Evolutionary conservation across 2,329 filamentous ascomycete species (phyloP), one percentile per base, ranked within the genome.

Genomic region (Fusarium humuli): DNA sequence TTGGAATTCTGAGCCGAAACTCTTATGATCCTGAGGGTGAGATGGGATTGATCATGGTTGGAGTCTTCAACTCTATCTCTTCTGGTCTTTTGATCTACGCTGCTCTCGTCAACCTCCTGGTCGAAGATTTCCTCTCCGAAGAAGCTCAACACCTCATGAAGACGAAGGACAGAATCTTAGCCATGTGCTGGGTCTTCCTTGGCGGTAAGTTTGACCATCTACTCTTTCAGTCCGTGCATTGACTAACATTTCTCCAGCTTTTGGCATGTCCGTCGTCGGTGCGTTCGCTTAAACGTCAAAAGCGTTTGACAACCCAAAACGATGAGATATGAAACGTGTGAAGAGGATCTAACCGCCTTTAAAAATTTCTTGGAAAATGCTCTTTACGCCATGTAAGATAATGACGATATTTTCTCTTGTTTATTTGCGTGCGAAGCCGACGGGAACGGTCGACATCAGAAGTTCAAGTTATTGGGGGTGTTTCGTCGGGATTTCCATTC

Each of bases 51-150:
- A 88, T 91, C 62, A 85, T 91, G 52, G 88, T 91, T 13, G 89
- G 89, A 47, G 77, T 88, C 1, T 91, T 90, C 78, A 91, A 91
- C 72, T 87, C 89, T 27, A 90, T 91, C 56, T 90, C 88, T 3
- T 89, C 84, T 27, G 88, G 88, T 75, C 82, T 90, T 29, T 77
- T 90, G 9, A 84, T 90, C 54, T 90, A 90, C 73, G 88, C 88
- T 42, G 86, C 88, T 3, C 80, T 90, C 9, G 89, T 91, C 3
- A 88, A 91, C 75, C 78, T 91, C 30, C 78, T 91, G 37, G 88
- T 87, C 7, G 88, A 90, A 72, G 89, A 91, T 74, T 91, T 91
- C 79, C 80, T 91, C 20, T 90, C 87, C 0, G 86, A 88, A 55
- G 86, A 88, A 73, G 84, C 84, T 0, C 79, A 81, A 52, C 76